A percentile compares a stretch with the other conserved stretches of the same genome.
Conservation (phyloP, 2,329 filamentous ascomycete species). For the Xylaria sp. region DNA sequence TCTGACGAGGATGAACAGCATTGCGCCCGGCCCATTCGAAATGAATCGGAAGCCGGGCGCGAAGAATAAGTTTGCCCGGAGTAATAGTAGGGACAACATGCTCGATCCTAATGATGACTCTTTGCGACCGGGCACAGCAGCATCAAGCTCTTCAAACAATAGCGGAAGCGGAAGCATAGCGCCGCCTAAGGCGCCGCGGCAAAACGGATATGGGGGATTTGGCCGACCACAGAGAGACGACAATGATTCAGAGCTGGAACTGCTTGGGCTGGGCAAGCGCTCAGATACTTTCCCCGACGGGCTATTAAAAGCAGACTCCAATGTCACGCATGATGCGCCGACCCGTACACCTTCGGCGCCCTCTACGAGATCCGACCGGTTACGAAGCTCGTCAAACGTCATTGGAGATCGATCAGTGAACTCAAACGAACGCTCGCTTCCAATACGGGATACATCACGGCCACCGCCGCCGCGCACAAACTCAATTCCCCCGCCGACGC, state of each 20-base stretch:
- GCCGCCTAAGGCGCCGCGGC: slow-evolving; percentile 47
- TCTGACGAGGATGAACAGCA: slow-evolving; percentile 65
- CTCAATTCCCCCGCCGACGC: slow-evolving; percentile 46
- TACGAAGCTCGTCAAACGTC: slow-evolving; percentile 33
- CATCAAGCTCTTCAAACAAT: slow-evolving; percentile 37
- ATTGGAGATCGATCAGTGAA: slow-evolving; percentile 27
- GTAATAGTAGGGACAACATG: slow-evolving; percentile 28
- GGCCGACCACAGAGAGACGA: slow-evolving; percentile 48
- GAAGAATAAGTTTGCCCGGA: slow-evolving; percentile 41
- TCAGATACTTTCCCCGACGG: slow-evolving; percentile 57
- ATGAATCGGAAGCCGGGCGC: slow-evolving; percentile 41
- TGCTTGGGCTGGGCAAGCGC: slow-evolving; percentile 45
- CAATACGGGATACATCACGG: slow-evolving; percentile 52
- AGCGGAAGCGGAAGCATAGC: slow-evolving; percentile 37
- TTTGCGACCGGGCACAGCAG: slow-evolving; percentile 36
- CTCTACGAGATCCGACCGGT: slow-evolving; percentile 45
- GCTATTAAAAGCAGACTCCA: slow-evolving; percentile 30
- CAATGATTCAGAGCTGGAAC: slow-evolving; percentile 43
- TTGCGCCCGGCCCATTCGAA: slow-evolving; percentile 69
- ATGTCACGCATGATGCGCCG: slow-evolving; percentile 38
- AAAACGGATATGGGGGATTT: slow-evolving; percentile 62
- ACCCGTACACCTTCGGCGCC: slow-evolving; percentile 53
- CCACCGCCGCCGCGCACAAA: slow-evolving; percentile 57
- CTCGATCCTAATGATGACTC: slow-evolving; percentile 28
- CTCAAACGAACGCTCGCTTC: slow-evolving; percentile 37